phyloP scores from a whole-genome alignment of 2,329 filamentous ascomycete genomes.

The Fusarium sarcochroum region DNA sequence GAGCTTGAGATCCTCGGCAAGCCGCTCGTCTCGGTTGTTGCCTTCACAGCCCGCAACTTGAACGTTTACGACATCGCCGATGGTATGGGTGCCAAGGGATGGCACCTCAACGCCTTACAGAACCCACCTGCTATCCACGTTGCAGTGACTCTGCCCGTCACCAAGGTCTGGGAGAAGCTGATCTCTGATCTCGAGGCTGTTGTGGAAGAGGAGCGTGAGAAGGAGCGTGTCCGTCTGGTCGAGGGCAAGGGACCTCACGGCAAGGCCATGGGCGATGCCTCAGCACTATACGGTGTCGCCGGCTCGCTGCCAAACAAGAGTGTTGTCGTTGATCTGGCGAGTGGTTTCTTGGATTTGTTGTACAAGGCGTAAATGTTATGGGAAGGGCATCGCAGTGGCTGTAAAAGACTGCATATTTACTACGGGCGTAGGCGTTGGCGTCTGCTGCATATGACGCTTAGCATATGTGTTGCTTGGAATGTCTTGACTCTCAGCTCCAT shows the following conservation, averaged over 20 bases:
- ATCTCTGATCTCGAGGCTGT: conserved; percentile 78
- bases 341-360: conserved; percentile 90
- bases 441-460: conserved; percentile 16
- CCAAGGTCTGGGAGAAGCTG: conserved; percentile 83
- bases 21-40: conserved; percentile 90
- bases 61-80: conserved; percentile 97
- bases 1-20: conserved; percentile 87
- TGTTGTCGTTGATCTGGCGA: conserved; percentile 90
- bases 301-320: conserved; percentile 96
- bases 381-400: conserved; percentile 7
- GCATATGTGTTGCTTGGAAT: conserved; percentile 12
- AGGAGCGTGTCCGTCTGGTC: conserved; percentile 79
- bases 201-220: conserved; percentile 81
- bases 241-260: conserved; percentile 77
- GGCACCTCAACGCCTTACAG: conserved; percentile 97
- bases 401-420: conserved; percentile 14
- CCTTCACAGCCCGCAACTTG: conserved; percentile 86
- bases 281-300: conserved; percentile 93
- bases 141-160: conserved; percentile 90
- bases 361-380: conserved; percentile 79
- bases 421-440: conserved; percentile 29
- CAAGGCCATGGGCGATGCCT: conserved; percentile 81
- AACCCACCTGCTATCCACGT: conserved; percentile 93
- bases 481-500: neutral
- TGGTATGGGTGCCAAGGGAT: conserved; percentile 84